These are phyloP conservation scores for Pichia sp. DNA, from an alignment of 1,139 yeast genomes.

Conservation along the genomic window DNA sequence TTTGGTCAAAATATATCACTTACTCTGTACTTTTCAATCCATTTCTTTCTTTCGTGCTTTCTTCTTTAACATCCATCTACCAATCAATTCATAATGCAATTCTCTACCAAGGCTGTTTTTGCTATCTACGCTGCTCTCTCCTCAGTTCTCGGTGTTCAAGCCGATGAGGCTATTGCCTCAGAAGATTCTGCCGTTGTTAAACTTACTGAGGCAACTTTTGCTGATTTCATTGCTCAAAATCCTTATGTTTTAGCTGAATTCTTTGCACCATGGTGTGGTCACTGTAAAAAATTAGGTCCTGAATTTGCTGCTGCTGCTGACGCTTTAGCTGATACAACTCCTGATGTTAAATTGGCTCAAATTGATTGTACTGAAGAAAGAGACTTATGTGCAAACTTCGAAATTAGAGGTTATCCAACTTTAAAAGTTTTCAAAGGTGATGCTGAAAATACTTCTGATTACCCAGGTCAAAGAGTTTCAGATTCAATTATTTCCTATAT, in stretches of 20 bases:
- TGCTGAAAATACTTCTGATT: constrained; percentile 44
- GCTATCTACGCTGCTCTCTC: constrained; percentile 25
- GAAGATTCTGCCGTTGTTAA: constrained; percentile 85
- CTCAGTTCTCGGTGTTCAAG: constrained; percentile 27
- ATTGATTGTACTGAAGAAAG: constrained; percentile 87
- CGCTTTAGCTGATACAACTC: constrained; percentile 50
- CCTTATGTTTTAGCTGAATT: constrained; percentile 88
- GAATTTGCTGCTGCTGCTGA: constrained; percentile 86
- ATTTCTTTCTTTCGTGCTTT: background rate
- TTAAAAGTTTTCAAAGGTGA: constrained; percentile 75
- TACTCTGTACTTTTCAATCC: background rate
- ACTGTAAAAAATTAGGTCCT: constrained; percentile 92
- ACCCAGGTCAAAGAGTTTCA: constrained; percentile 80
- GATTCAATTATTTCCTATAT: constrained; percentile 71
- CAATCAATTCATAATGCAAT: constrained; percentile 18
- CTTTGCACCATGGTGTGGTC: constrained; percentile 99
- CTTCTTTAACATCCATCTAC: background rate
- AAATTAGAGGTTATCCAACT: constrained; percentile 88
- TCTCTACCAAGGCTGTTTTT: constrained; percentile 24
- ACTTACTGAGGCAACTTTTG: constrained; percentile 57
- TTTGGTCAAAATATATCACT: background rate
- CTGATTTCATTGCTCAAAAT: constrained; percentile 59
- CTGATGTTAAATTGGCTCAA: constrained; percentile 77
- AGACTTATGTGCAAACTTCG: constrained; percentile 69
- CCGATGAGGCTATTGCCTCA: constrained; percentile 61